A percentile compares a stretch with the other conserved stretches of the same genome.
These are phyloP conservation scores for Plectosphaerella sp. DNA, from an alignment of 2,329 filamentous ascomycete genomes.

Conservation along the genomic window DNA sequence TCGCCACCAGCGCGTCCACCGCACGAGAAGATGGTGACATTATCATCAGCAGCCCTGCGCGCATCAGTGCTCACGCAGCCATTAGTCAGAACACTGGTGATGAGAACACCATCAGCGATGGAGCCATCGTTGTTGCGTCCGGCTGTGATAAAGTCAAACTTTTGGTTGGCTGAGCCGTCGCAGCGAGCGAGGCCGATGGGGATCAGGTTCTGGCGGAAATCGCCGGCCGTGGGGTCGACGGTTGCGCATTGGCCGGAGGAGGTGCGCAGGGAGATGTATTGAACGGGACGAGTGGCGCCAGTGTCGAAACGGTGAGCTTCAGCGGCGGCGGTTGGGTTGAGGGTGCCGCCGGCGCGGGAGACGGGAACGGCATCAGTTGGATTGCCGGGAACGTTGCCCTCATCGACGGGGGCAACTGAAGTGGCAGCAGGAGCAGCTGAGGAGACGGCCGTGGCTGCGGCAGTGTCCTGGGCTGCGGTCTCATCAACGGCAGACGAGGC, in stretches of 20 bases:
- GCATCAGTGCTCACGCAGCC: constrained; percentile 48
- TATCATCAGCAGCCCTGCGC: constrained; percentile 36
- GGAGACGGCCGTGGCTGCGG: neutral
- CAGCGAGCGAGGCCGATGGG: constrained; percentile 42
- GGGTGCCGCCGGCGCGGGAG: constrained; percentile 42
- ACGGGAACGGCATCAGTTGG: constrained; percentile 41
- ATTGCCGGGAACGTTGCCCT: constrained; percentile 20
- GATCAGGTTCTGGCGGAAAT: constrained; percentile 50
- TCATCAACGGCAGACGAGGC: neutral
- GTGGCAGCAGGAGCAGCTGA: constrained; percentile 1
- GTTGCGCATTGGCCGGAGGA: constrained; percentile 47
- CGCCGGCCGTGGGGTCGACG: constrained; percentile 45
- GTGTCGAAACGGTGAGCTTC: constrained; percentile 42
- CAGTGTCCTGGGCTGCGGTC: neutral
- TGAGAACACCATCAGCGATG: constrained; percentile 30
- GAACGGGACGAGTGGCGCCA: constrained; percentile 41
- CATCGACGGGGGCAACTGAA: constrained; percentile 12
- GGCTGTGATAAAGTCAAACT: constrained; percentile 45
- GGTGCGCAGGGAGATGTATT: constrained; percentile 38
- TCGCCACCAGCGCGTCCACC: constrained; percentile 46
- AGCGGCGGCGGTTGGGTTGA: constrained; percentile 45
- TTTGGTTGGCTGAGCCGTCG: constrained; percentile 38
- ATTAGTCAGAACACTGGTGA: constrained; percentile 45
- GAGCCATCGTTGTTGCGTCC: constrained; percentile 43
- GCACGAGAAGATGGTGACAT: constrained; percentile 46